phyloP scores from a whole-genome alignment of 2,329 filamentous ascomycete species.

The Aspergillus sp. region DNA sequence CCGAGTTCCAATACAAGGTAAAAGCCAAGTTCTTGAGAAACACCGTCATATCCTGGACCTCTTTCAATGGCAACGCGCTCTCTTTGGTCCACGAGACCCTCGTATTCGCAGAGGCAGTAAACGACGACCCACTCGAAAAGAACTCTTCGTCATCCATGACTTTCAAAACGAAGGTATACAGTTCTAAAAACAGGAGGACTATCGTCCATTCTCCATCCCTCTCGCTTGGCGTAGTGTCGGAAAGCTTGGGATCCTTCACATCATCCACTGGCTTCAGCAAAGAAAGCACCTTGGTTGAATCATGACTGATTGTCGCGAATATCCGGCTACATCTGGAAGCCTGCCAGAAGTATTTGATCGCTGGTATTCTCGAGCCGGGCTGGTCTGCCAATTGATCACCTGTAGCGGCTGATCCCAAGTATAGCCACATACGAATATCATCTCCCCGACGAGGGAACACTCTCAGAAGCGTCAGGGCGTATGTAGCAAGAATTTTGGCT shows the following conservation, averaged over 20 bases:
- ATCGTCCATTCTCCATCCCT: slow-evolving; percentile 76
- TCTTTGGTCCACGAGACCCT: slow-evolving; percentile 52
- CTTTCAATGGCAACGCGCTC: slow-evolving; percentile 64
- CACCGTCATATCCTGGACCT: slow-evolving; percentile 68
- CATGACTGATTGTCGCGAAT: slow-evolving; percentile 52
- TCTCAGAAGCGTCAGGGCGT: slow-evolving; percentile 76
- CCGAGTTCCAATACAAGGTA: slow-evolving; percentile 76
- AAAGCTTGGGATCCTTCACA: slow-evolving; percentile 25
- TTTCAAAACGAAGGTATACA: slow-evolving; percentile 88
- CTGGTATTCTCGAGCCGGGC: slow-evolving; percentile 47
- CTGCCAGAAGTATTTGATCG: slow-evolving; percentile 82
- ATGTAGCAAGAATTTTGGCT: slow-evolving; percentile 74
- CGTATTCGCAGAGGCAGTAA: slow-evolving; percentile 43
- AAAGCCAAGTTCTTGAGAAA: slow-evolving; percentile 93
- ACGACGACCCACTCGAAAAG: slow-evolving; percentile 55
- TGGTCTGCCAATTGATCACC: slow-evolving; percentile 28
- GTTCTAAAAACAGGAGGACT: slow-evolving; percentile 82
- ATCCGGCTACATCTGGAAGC: slow-evolving; percentile 54
- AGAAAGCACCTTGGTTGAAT: slow-evolving; percentile 55
- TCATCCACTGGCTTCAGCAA: slow-evolving; percentile 49
- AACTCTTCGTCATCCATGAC: slow-evolving; percentile 98
- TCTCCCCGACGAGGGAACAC: slow-evolving; percentile 79
- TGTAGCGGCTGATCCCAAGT: slow-evolving; percentile 62
- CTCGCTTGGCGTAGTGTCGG: slow-evolving; percentile 27
- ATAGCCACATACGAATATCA: slow-evolving; percentile 92